These are phyloP conservation scores for Gnomoniopsis sp. DNA, from an alignment of 2,329 filamentous ascomycete genomes.

Conservation along the genomic window DNA sequence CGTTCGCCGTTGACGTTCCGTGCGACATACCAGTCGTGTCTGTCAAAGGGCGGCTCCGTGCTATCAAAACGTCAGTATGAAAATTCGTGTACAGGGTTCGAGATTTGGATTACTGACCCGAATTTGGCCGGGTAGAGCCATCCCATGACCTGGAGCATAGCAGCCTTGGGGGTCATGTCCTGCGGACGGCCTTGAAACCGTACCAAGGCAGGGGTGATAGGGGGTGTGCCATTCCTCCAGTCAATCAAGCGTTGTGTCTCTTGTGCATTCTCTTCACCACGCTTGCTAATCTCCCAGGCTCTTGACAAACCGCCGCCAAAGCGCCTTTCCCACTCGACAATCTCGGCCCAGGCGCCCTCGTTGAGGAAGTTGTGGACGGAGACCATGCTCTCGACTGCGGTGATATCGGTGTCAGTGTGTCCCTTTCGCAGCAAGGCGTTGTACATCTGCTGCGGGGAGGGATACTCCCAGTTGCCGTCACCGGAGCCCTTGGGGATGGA, in stretches of 20 bases:
- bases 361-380: constrained; percentile 97
- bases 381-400: constrained; percentile 95
- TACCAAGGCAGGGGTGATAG: constrained; percentile 67
- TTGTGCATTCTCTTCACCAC: constrained; percentile 63
- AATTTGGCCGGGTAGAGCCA: constrained; percentile 77
- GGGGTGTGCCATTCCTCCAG: constrained; percentile 37
- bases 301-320: constrained; percentile 71
- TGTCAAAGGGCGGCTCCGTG: constrained; percentile 85
- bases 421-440: constrained; percentile 96
- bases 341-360: constrained; percentile 95
- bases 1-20: constrained; percentile 64
- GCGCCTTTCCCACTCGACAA: constrained; percentile 86
- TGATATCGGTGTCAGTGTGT: constrained; percentile 88
- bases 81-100: not conserved
- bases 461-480: constrained; percentile 90
- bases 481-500: constrained; percentile 86
- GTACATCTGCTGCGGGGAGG: constrained; percentile 99
- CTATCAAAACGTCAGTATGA: constrained; percentile 35
- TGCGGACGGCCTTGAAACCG: constrained; percentile 86
- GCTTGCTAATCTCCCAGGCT: constrained; percentile 71
- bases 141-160: constrained; percentile 76
- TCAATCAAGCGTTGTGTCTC: constrained; percentile 35
- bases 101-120: constrained; percentile 49
- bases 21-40: constrained; percentile 94
- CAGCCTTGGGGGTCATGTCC: constrained; percentile 88